These are phyloP conservation scores for Eucommia ulmoides DNA, from an alignment of 257 asterid genomes.

Conservation along the genomic window DNA sequence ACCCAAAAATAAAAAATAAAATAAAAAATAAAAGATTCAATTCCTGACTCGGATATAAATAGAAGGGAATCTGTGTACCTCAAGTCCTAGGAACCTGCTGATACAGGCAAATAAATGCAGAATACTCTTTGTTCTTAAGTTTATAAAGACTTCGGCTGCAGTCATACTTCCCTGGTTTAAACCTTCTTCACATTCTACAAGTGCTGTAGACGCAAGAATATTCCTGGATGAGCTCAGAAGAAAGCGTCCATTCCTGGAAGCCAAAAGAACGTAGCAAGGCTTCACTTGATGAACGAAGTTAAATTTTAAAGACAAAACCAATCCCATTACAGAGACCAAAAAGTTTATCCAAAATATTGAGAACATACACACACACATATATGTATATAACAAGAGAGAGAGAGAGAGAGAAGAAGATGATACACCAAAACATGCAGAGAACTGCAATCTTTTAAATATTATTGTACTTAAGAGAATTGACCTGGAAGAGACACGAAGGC, in stretches of 20 bases:
- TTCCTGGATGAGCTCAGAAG: conserved; percentile 73
- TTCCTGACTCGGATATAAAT: conserved; percentile 7
- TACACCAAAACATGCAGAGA: not conserved
- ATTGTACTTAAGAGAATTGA: too few species aligned
- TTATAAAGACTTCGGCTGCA: conserved; percentile 65
- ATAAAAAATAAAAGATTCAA: too few species aligned
- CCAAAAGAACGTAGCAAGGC: conserved; percentile 13
- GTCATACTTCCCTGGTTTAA: conserved; percentile 78
- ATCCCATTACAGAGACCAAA: too few species aligned
- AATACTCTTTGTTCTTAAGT: conserved; percentile 72
- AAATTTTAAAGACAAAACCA: not conserved
- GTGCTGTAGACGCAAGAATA: conserved; percentile 49
- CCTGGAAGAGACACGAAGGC: too few species aligned
- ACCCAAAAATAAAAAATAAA: too few species aligned
- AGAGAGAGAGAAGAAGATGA: not conserved
- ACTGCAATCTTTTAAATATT: too few species aligned
- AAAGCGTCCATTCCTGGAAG: conserved; percentile 82
- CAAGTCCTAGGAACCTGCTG: conserved; percentile 90
- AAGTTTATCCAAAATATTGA: too few species aligned
- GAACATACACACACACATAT: not conserved
- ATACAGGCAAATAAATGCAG: conserved; percentile 84
- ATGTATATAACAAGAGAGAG: not conserved
- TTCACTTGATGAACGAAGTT: conserved; percentile 5
- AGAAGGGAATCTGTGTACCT: conserved; percentile 40
- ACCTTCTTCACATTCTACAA: conserved; percentile 84